Base-by-base conservation (phyloP, 768 basidiomycete genomes). In the Mycena vitilis region DNA sequence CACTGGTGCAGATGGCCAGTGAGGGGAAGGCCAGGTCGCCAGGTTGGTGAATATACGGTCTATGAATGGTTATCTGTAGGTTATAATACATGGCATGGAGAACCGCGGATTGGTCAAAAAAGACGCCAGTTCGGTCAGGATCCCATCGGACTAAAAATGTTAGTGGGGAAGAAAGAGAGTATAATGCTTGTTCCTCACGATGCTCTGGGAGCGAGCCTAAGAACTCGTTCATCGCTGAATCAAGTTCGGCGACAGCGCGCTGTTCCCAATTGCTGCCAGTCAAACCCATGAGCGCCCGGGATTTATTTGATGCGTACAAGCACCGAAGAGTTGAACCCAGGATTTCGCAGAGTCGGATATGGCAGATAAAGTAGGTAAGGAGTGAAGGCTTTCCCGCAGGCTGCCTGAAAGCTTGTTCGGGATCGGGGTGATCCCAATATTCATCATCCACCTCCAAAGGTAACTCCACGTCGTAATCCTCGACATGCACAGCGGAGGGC, bases 381-480 rank as follows among this genome's bases (percentile, higher is more conserved):
- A 73, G 75, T 4, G 86, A 88, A 0, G 90, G 89, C 72, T 87
- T 87, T 20, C 83, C 86, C 1, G 81, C 73, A 0, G 93, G 93
- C 73, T 94, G 92, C 56, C 84, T 84, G 78, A 90, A 91, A 4
- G 81, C 81, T 25, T 80, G 77, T 15, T 80, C 80, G 0, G 84
- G 82, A 60, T 86, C 85, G 20, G 77, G 81, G 54, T 80, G 80
- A 20, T 86, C 80, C 82, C 82, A 83, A 59, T 81, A 83, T 66
- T 83, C 82, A 56, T 85, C 83, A 55, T 85, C 83, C 68, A 85
- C 85, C 72, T 93, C 90, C 23, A 89, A 83, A 11, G 89, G 89
- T 18, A 87, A 81, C 48, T 91, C 91, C 5, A 88, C 81, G 68
- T 93, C 91, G 71, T 90, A 90, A 88, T 93, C 92, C 77, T 91